Conservation (phyloP, 805 yeast species). For the Zygotorulaspora sp. region DNA sequence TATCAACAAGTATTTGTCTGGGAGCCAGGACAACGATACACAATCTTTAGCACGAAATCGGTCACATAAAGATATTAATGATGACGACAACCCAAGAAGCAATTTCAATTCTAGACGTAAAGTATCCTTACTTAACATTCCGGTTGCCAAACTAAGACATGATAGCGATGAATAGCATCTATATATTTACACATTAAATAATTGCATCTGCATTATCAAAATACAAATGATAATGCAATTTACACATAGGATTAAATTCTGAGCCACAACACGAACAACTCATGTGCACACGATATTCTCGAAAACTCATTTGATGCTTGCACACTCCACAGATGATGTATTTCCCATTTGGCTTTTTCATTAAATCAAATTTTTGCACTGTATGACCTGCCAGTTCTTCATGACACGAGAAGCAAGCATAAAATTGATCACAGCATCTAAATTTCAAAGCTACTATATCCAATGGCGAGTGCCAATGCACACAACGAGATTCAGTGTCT, state of each 20-base stretch:
- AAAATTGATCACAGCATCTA: conserved; percentile 30
- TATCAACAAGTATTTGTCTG: conserved; percentile 9
- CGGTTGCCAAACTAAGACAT: conserved; percentile 29
- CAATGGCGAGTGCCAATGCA: conserved; percentile 32
- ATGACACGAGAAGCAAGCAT: conserved; percentile 34
- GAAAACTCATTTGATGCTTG: conserved; percentile 26
- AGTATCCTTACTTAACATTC: conserved; percentile 28
- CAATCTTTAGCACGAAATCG: background rate
- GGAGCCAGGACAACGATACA: conserved; percentile 2
- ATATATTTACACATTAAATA: background rate
- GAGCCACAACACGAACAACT: conserved; percentile 25
- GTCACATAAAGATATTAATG: background rate
- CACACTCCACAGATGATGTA: conserved; percentile 33
- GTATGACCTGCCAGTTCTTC: conserved; percentile 18
- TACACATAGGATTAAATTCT: conserved; percentile 33
- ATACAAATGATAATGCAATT: conserved; percentile 31
- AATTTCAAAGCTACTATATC: conserved; percentile 34
- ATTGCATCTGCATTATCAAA: conserved; percentile 14
- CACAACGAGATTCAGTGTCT: conserved; percentile 31
- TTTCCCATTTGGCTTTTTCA: conserved; percentile 9
- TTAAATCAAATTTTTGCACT: conserved; percentile 14
- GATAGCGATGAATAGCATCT: conserved; percentile 4
- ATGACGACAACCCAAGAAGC: conserved; percentile 9
- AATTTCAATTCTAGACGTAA: conserved; percentile 13
- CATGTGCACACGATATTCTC: conserved; percentile 16